These are phyloP conservation scores for Glonium stellatum DNA, from an alignment of 495 filamentous ascomycete species.

Conservation along the genomic window DNA sequence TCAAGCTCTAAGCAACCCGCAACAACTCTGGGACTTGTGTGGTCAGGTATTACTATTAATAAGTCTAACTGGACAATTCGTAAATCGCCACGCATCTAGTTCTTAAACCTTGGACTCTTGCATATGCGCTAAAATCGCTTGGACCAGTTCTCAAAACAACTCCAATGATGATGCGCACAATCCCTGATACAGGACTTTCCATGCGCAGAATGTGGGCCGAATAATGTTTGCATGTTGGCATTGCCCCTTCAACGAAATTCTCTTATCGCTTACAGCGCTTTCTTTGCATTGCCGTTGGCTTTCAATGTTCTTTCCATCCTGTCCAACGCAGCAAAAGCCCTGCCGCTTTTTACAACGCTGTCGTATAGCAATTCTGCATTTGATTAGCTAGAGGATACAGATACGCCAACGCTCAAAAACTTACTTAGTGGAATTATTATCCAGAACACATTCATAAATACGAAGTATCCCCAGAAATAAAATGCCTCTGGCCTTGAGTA, in stretches of 20 bases:
- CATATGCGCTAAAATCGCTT: not conserved
- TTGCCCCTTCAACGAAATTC: not conserved
- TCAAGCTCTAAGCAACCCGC: not conserved
- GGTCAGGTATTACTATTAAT: not conserved
- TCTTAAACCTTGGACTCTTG: not conserved
- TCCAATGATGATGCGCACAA: not conserved
- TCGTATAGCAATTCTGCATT: conserved; percentile 13
- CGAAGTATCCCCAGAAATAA: conserved; percentile 87
- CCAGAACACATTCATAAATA: conserved; percentile 83
- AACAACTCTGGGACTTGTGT: not conserved
- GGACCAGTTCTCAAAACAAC: not conserved
- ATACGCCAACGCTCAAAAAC: conserved; percentile 9
- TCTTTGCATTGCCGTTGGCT: conserved; percentile 7
- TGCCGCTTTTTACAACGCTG: conserved; percentile 12
- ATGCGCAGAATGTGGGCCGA: not conserved
- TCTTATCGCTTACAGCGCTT: not conserved
- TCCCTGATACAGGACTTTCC: not conserved
- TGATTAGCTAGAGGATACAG: not conserved
- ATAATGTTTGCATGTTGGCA: not conserved
- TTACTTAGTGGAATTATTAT: conserved; percentile 58
- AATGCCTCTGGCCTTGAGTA: conserved; percentile 70
- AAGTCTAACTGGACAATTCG: not conserved
- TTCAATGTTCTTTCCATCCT: conserved; percentile 26
- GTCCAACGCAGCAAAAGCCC: conserved; percentile 21
- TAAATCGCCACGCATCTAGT: not conserved